These are phyloP conservation scores for Zygoascus tannicola DNA, from an alignment of 805 yeast genomes.

Conservation along the genomic window DNA sequence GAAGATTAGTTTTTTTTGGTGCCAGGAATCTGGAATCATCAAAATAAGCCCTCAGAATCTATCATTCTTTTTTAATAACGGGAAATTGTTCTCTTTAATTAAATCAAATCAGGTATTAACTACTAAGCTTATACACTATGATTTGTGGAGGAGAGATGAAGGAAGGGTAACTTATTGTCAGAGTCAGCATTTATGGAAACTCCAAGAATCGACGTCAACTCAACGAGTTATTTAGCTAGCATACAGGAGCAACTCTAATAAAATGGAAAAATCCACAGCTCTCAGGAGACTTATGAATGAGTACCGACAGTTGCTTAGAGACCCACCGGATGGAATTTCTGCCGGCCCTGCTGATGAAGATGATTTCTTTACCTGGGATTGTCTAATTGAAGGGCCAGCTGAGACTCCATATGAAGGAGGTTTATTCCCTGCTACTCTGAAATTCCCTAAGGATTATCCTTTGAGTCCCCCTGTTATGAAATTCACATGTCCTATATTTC, in stretches of 20 bases:
- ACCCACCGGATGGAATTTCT: slow-evolving; percentile 89
- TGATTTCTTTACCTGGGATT: slow-evolving; percentile 73
- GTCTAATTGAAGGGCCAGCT: slow-evolving; percentile 72
- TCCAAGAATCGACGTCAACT: not conserved
- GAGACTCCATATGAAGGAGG: slow-evolving; percentile 84
- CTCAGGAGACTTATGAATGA: slow-evolving; percentile 82
- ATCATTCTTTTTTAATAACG: no score
- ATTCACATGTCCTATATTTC: slow-evolving; percentile 74
- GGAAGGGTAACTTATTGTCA: no score
- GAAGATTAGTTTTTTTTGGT: no score
- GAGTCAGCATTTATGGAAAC: no score
- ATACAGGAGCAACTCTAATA: not conserved
- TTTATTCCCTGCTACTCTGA: slow-evolving; percentile 66
- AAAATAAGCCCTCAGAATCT: no score
- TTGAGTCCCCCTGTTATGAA: slow-evolving; percentile 68
- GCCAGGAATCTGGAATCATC: no score
- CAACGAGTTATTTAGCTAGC: not conserved
- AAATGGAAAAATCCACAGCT: slow-evolving; percentile 43
- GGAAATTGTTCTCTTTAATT: no score
- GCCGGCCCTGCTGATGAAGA: slow-evolving; percentile 83
- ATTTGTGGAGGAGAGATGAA: no score
- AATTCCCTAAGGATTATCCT: slow-evolving; percentile 74
- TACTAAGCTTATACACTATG: no score
- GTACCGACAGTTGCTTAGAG: slow-evolving; percentile 72
- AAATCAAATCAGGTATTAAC: no score